Base-by-base conservation (phyloP, 2,329 filamentous ascomycete species). In the Fusarium sp. region DNA sequence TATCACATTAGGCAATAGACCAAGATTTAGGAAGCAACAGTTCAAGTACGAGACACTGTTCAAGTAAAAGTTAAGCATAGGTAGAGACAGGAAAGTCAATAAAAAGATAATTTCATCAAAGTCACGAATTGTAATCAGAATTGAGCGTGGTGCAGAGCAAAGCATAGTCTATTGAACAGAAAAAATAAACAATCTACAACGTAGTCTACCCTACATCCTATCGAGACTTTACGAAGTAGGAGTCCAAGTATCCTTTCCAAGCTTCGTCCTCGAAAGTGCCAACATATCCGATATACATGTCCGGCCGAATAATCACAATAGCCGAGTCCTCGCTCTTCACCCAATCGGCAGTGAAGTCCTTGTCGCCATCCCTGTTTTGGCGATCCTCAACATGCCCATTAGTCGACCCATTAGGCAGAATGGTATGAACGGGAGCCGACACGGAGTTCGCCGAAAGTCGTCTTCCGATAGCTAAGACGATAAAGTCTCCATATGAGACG, bases 211-310 rank as follows among this genome's bases (percentile, higher is more conserved):
- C 20, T n/a, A 26, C 9, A 30, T 9, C 13, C 24, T 42, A 45
- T 15, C 15, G 12, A 6, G 6, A 26, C 8, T 45, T 50, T 0
- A 14, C 17, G 17, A 11, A 48, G 22, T 59, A 75, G 2, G 18
- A 15, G 1, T 57, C 48, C 13, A 75, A 12, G 15, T 76, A 75
- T 11, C 13, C 13, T 14, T 24, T 59, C 74, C 73, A 75, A 13
- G n/a, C 59, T 5, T 66, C 39, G 22, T 65, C 59, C 9, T 54
- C 26, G 22, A 17, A 35, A 24, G 32, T 24, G 5, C 63, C 57
- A 12, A 51, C 68, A n/a, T 72, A 72, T 5, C 74, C 74, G 4
- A 75, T 28, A 39, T 76, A 75, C 74, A 75, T 76, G 28, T 75
- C 74, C 22, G 74, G 73, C 3, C 74, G 64, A 8, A 75, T n/a